Evolutionary conservation across 2,329 filamentous ascomycete species (phyloP), one percentile per base, ranked within the genome.

Genomic region (Sarocladium oryzae): DNA sequence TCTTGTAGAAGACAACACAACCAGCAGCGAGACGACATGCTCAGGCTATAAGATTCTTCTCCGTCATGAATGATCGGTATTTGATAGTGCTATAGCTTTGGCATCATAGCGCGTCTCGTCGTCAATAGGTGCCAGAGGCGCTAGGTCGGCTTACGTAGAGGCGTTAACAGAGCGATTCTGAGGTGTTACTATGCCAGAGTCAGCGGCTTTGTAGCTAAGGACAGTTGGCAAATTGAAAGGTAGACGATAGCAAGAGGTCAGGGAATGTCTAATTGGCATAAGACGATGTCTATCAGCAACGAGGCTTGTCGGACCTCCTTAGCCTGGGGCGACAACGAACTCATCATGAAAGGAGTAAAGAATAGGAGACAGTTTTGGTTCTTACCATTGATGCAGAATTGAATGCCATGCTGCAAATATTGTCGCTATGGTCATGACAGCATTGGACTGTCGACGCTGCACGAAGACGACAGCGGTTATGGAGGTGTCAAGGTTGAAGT

Each of bases 251-350:
- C 8, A 33, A 33, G 24, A 4, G 40, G 30, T 36, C n/a, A 48
- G 52, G 51, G 16, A 48, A 26, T 38, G 51, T 78, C 75, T 74
- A 69, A 77, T 79, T 79, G 76, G 76, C 72, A 69, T n/a, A 69
- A 73, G 75, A 78, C 75, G 58, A 60, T 70, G 76, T 75, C 71
- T 68, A 63, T 74, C 71, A 73, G 67, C 71, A 74, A 60, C 57
- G 65, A 73, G 67, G 69, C 67, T 71, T 70, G 68, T 72, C 68
- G 66, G 46, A 69, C 70, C 70, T 72, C 66, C 63, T 74, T 65
- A 72, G 71, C 64, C 71, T 74, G 71, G 71, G 71, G 71, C 71
- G 71, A 74, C 71, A 74, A 71, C 70, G 62, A 66, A 66, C 59
- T 74, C 71, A 69, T 74, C 70, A 73, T 65, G 60, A 55, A 63